Conservation (phyloP, 352 stramenopile genomes). For the Blastocystis sp. region DNA sequence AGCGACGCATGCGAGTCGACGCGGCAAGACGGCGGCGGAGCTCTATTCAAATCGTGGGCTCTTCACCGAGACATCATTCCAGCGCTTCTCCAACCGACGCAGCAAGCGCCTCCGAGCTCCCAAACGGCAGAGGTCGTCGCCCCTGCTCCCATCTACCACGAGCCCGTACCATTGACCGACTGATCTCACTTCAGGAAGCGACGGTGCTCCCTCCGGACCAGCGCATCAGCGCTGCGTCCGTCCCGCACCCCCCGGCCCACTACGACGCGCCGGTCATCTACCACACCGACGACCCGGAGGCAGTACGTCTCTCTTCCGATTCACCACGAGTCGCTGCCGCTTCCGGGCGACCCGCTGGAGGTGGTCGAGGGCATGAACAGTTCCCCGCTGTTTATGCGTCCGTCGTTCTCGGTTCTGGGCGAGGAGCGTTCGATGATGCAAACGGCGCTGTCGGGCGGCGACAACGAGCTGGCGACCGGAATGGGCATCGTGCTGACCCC, state of each 20-base stretch:
- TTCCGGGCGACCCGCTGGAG: neutral
- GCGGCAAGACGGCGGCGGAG: constrained; percentile 25
- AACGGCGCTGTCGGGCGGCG: neutral
- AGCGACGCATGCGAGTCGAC: neutral
- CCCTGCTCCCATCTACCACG: constrained; percentile 37
- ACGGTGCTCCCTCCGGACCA: constrained; percentile 17
- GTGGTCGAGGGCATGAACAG: constrained; percentile 37
- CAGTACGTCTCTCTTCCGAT: neutral
- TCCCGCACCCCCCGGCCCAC: neutral
- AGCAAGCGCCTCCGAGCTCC: neutral
- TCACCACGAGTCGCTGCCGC: neutral
- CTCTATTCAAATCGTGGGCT: constrained; percentile 1
- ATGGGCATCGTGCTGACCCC: constrained; percentile 35
- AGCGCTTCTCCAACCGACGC: too few relatives aligned
- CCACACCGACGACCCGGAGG: neutral
- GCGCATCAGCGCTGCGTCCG: neutral
- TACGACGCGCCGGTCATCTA: neutral
- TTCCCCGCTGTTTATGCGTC: constrained; percentile 20
- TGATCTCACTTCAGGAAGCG: neutral
- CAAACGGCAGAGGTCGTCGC: neutral
- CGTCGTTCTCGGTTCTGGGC: neutral
- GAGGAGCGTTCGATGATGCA: constrained; percentile 42
- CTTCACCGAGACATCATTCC: neutral
- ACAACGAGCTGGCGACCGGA: neutral
- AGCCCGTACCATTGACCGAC: neutral